Percentiles rank a stretch among this genome's conserved stretches.
phyloP scores from a whole-genome alignment of 1,284 basidiomycete genomes.

The Moniliophthora roreri region DNA sequence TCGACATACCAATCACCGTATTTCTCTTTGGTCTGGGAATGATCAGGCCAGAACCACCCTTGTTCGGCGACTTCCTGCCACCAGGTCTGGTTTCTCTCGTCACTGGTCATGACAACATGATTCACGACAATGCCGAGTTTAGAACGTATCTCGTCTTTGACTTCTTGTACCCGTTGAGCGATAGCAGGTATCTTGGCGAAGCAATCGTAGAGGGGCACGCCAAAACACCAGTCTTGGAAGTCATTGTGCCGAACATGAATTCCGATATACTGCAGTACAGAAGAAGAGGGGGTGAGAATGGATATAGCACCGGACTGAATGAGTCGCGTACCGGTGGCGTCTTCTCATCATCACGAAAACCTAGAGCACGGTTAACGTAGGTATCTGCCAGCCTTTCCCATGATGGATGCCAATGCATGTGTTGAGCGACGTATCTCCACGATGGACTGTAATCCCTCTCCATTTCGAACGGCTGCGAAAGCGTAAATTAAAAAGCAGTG shows the following conservation, averaged over 20 bases:
- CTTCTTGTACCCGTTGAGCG: conserved; percentile 58
- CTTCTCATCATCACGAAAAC: conserved; percentile 30
- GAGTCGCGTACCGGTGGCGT: conserved; percentile 40
- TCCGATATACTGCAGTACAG: conserved; percentile 49
- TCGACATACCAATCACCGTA: conserved; percentile 58
- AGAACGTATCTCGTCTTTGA: conserved; percentile 52
- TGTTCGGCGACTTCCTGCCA: conserved; percentile 57
- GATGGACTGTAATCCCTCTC: conserved; percentile 46
- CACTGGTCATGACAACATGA: conserved; percentile 71
- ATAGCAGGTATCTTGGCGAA: conserved; percentile 61
- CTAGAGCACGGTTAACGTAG: conserved; percentile 43
- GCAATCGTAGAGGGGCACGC: conserved; percentile 49
- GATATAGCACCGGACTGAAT: background rate
- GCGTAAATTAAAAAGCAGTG: background rate
- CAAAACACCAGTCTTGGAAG: conserved; percentile 52
- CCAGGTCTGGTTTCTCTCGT: conserved; percentile 65
- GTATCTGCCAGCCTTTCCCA: conserved; percentile 37
- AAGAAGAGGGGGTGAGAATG: background rate
- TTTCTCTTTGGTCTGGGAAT: conserved; percentile 48
- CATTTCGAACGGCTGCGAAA: conserved; percentile 38
- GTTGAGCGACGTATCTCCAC: conserved; percentile 46
- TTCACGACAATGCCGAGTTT: conserved; percentile 50
- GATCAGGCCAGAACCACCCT: conserved; percentile 65
- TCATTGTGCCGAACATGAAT: conserved; percentile 67
- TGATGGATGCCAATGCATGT: conserved; percentile 44